A percentile compares a stretch with the other conserved stretches of the same genome.
These are phyloP conservation scores for Neocatenulostroma microsporum DNA, from an alignment of 2,329 filamentous ascomycete species.

Conservation along the genomic window DNA sequence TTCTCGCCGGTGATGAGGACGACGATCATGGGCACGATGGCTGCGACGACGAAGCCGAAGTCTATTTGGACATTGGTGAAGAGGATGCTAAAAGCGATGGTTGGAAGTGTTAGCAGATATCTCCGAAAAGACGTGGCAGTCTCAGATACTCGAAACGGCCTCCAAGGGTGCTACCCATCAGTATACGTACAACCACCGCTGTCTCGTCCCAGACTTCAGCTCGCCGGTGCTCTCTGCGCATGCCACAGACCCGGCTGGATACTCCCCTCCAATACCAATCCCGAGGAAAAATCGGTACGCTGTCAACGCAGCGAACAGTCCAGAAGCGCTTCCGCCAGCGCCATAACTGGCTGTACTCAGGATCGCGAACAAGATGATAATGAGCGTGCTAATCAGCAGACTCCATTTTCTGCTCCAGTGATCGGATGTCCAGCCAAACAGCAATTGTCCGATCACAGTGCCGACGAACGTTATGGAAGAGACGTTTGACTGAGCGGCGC, in stretches of 20 bases:
- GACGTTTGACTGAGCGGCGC: constrained; percentile 64
- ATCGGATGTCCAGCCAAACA: constrained; percentile 75
- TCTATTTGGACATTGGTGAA: constrained; percentile 88
- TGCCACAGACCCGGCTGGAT: constrained; percentile 74
- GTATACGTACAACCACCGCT: constrained; percentile 78
- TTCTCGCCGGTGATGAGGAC: constrained; percentile 24
- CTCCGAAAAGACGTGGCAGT: too few species aligned
- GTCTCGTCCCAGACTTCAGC: constrained; percentile 70
- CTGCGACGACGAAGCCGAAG: constrained; percentile 71
- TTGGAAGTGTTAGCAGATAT: too few species aligned
- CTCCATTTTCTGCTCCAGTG: constrained; percentile 79
- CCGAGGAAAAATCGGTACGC: constrained; percentile 77
- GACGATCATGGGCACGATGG: constrained; percentile 65
- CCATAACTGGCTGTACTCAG: constrained; percentile 71
- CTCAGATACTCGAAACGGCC: too few species aligned
- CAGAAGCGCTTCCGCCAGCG: constrained; percentile 57
- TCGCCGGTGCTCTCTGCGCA: constrained; percentile 79
- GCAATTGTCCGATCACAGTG: constrained; percentile 71
- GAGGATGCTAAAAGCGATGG: too few species aligned
- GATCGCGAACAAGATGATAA: constrained; percentile 78
- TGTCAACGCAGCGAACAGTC: constrained; percentile 69
- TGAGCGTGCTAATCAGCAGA: constrained; percentile 69
- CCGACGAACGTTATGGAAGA: constrained; percentile 71
- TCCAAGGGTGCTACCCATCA: too few species aligned
- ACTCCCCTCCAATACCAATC: constrained; percentile 53